A percentile compares a stretch with the other conserved stretches of the same genome.
These are phyloP conservation scores for Geosmithia flava DNA, from an alignment of 2,329 filamentous ascomycete genomes.

Conservation along the genomic window DNA sequence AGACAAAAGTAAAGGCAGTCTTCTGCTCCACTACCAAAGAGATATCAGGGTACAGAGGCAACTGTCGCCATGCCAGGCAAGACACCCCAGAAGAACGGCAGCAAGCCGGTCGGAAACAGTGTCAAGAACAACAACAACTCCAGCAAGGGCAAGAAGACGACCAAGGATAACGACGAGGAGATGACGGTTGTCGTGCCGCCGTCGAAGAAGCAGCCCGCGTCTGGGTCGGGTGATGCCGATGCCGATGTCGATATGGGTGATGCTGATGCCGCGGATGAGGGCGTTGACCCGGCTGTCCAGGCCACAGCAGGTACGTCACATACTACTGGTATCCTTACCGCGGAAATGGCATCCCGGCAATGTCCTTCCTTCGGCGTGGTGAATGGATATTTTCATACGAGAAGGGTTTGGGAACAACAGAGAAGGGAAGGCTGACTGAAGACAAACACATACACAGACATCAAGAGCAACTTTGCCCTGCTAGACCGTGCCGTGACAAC, in stretches of 20 bases:
- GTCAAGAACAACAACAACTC: conserved; percentile 57
- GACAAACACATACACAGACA: conserved; percentile 46
- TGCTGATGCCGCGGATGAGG: conserved; percentile 39
- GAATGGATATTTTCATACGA: too few relatives aligned
- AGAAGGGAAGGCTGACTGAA: neutral
- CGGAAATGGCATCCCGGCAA: neutral
- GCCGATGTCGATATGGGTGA: conserved; percentile 63
- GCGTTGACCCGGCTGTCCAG: conserved; percentile 49
- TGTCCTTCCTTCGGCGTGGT: too few relatives aligned
- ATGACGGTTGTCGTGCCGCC: conserved; percentile 74
- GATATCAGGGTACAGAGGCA: neutral
- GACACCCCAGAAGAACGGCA: conserved; percentile 57
- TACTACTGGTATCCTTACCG: neutral
- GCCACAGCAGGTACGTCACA: conserved; percentile 42
- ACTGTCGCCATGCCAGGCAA: conserved; percentile 52
- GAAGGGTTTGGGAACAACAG: too few relatives aligned
- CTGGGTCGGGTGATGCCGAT: conserved; percentile 46
- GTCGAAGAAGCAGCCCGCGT: conserved; percentile 51
- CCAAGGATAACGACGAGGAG: conserved; percentile 60
- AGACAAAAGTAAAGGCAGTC: too few relatives aligned
- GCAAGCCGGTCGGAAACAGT: conserved; percentile 57
- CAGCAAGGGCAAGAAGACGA: conserved; percentile 48
- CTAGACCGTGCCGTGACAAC: conserved; percentile 84
- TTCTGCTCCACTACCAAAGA: neutral
- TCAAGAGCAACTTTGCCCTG: conserved; percentile 86